Base-by-base conservation (phyloP, 2,329 filamentous ascomycete species). In the Eurotiales sp. region DNA sequence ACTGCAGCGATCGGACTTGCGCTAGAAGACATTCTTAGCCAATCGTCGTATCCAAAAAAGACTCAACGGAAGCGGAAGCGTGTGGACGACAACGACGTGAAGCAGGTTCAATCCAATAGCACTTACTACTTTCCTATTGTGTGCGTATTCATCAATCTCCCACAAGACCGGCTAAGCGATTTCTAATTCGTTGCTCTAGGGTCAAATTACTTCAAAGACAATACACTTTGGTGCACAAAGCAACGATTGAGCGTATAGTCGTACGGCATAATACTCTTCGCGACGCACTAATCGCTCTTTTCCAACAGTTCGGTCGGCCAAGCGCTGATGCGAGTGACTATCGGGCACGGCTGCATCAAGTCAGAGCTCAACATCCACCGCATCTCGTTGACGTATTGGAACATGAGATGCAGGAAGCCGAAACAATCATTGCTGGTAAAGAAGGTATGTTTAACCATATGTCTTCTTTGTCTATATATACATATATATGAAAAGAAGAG, bases 41-140 rank as follows among this genome's bases (percentile, higher is more conserved):
- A 66, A 32, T 56, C 57, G 0, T 52, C 59, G 4, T 79, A 79
- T 58, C 76, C 76, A 3, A 76, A 69, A 44, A 60, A 69, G 48
- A 69, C 46, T 23, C 12, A 61, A 69, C 50, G 65, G 71, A 65
- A 69, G 42, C 72, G 73, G 49, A 58, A 64, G 34, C 43, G 14
- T 21, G 30, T 43, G 15, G 32, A 39, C 23, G 21, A 43, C 22
- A 21, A 17, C 10, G 40, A 43, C 10, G 12, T 42, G 22, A 19
- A 39, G 23, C 8, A 41, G 25, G 17, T 39, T 15, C 23, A 42
- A 27, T 21, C 30, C 39, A 59, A 47, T 57, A 63, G 44, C 48
- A 58, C n/a, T 46, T 54, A 32, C 44, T 45, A 15, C 62, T 61
- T 44, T 47, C 47, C 51, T 32, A 56, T 42, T 51, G 55, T 50